These are phyloP conservation scores for Zychaea mexicana DNA, from an alignment of 371 early-diverging fungal genomes.

Conservation along the genomic window DNA sequence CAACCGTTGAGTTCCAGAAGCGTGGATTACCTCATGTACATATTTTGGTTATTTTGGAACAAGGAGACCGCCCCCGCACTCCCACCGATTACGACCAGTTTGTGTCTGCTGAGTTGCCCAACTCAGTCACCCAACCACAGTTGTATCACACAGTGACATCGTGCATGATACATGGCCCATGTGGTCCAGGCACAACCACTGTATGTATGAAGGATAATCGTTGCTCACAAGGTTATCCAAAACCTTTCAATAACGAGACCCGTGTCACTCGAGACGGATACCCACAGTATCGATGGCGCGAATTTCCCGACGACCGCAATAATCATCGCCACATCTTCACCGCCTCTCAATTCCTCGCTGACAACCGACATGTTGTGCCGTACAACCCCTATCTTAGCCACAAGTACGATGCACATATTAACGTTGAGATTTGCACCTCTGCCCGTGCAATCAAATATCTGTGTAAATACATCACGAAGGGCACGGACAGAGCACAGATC, in stretches of 20 bases:
- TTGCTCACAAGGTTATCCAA: background rate
- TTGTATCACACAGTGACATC: constrained; percentile 25
- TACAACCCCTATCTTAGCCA: background rate
- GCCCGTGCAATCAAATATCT: background rate
- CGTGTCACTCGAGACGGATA: background rate
- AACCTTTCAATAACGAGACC: background rate
- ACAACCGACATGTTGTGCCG: background rate
- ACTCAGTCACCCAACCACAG: constrained; percentile 7
- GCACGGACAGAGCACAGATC: background rate
- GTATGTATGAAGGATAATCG: background rate
- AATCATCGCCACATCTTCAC: background rate
- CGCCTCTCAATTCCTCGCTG: background rate
- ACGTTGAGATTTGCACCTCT: background rate
- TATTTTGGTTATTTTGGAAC: constrained; percentile 29
- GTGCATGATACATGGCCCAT: constrained; percentile 39
- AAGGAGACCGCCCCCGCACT: constrained; percentile 12
- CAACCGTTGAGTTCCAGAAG: constrained; percentile 24
- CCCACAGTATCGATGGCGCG: background rate
- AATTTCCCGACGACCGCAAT: too few relatives aligned
- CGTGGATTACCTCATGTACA: constrained; percentile 35
- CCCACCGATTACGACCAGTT: constrained; percentile 25
- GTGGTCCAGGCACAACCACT: constrained; percentile 8
- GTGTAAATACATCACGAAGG: background rate
- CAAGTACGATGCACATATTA: background rate
- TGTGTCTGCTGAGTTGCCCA: constrained; percentile 37